These are phyloP conservation scores for Gaertneriomyces sp. DNA, from an alignment of 192 early-diverging fungal genomes.

Conservation along the genomic window DNA sequence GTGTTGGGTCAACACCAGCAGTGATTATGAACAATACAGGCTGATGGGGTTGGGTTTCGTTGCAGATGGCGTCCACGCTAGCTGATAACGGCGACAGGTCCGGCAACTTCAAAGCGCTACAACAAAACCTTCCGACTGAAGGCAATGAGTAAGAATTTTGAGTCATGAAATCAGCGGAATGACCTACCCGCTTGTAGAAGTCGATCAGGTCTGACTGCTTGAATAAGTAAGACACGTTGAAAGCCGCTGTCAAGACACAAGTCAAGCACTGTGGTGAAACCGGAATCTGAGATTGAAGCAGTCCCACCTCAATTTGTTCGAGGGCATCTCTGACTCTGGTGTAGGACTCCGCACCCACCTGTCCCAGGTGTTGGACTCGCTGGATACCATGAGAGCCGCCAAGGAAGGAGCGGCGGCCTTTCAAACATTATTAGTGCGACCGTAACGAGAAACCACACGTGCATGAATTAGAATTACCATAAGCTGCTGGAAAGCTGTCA, in stretches of 20 bases:
- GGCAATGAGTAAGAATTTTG: constrained; percentile 7
- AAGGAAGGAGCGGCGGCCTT: constrained; percentile 24
- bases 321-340: constrained; percentile 38
- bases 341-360: constrained; percentile 37
- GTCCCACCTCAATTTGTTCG: constrained; percentile 32
- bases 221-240: constrained; percentile 51
- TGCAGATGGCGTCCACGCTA: constrained; percentile 35
- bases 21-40: constrained; percentile 61
- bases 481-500: constrained; percentile 19
- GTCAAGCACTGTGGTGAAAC: background rate
- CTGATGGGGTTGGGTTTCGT: constrained; percentile 44
- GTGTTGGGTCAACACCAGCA: constrained; percentile 56
- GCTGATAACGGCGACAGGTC: constrained; percentile 43
- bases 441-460: background rate
- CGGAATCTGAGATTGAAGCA: background rate
- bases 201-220: constrained; percentile 51
- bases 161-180: background rate
- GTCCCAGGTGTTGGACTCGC: constrained; percentile 38
- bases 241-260: constrained; percentile 37
- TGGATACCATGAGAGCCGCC: constrained; percentile 29
- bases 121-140: constrained; percentile 42
- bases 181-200: constrained; percentile 50
- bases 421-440: background rate
- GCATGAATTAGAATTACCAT: constrained; percentile 11
- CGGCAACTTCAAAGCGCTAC: constrained; percentile 30